phyloP scores from a whole-genome alignment of 768 basidiomycete genomes.

The Calocybe cyanea region DNA sequence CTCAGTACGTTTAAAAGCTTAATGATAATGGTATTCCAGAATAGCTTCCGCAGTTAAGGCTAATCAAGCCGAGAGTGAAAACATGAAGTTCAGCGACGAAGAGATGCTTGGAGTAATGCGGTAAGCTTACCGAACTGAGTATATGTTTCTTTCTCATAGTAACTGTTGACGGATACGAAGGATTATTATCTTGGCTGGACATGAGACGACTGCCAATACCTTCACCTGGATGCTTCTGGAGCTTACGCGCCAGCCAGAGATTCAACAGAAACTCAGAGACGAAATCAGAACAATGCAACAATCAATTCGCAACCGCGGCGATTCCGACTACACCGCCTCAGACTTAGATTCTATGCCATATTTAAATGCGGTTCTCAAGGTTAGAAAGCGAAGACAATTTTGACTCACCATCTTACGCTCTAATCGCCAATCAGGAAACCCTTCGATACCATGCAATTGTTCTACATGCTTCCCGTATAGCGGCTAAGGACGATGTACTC shows the following conservation, averaged over 20 bases:
- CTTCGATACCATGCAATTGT: conserved; percentile 41
- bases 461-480: conserved; percentile 31
- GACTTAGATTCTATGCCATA: conserved; percentile 54
- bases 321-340: conserved; percentile 31
- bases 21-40: background rate
- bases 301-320: conserved; percentile 32
- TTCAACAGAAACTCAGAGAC: conserved; percentile 57
- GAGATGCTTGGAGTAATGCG: conserved; percentile 48
- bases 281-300: conserved; percentile 48
- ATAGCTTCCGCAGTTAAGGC: conserved; percentile 39
- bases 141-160: conserved; percentile 33
- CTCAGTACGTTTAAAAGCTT: conserved; percentile 36
- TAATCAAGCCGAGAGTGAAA: conserved; percentile 45
- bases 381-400: conserved; percentile 13
- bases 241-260: conserved; percentile 51
- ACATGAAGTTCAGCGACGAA: conserved; percentile 40
- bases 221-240: conserved; percentile 61
- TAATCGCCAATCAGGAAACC: conserved; percentile 38
- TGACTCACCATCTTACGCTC: no score
- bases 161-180: no score
- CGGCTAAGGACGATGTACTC: conserved; percentile 50
- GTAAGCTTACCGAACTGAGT: conserved; percentile 46
- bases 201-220: conserved; percentile 60
- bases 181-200: conserved; percentile 46
- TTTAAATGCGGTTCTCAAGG: conserved; percentile 43